Percentiles rank a stretch among this genome's conserved stretches.
Conservation (phyloP, 176 grass and related monocot species). For the Poa pratensis region DNA sequence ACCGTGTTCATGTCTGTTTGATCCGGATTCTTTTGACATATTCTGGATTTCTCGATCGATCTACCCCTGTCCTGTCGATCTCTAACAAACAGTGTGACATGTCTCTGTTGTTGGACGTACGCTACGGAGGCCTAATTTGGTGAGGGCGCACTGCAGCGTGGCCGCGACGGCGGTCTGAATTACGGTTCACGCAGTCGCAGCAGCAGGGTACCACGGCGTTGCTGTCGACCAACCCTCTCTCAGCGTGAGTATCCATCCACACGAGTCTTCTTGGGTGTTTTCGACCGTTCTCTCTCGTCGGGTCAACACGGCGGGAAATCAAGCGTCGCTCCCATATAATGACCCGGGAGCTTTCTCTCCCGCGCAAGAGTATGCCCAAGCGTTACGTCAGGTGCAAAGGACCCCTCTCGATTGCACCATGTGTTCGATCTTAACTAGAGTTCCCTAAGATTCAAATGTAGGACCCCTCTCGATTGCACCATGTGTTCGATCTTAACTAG, state of each 20-base stretch:
- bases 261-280: neutral
- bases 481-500: neutral
- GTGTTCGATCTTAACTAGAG: neutral
- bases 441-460: neutral
- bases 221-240: neutral
- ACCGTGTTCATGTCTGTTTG: neutral
- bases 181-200: neutral
- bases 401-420: neutral
- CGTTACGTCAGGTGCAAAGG: constrained; percentile 28
- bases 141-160: constrained; percentile 25
- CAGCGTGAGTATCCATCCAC: neutral
- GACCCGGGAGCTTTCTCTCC: neutral
- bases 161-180: constrained; percentile 29
- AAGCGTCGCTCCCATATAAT: neutral
- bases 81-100: neutral
- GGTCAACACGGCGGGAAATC: constrained; percentile 19
- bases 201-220: constrained; percentile 3
- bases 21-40: neutral
- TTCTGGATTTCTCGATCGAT: neutral
- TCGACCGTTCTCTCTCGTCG: neutral
- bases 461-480: neutral
- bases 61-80: neutral
- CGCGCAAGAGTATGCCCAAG: too few species aligned
- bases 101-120: neutral
- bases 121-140: neutral